Conservation (phyloP, 1,284 basidiomycete species). For the Leccinum pachyderme region DNA sequence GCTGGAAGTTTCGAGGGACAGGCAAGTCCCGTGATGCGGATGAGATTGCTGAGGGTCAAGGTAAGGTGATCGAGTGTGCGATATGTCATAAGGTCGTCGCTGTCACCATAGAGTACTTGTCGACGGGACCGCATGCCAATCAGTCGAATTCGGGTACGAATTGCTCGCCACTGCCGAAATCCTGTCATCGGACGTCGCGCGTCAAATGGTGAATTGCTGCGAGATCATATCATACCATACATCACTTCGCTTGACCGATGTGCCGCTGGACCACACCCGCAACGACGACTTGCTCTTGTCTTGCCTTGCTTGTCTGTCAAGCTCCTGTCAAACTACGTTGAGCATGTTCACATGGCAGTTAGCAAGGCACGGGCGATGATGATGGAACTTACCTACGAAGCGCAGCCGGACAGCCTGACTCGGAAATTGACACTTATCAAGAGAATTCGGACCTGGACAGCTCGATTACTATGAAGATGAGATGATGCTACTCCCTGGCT, state of each 20-base stretch:
- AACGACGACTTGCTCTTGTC: not conserved
- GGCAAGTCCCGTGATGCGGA: not conserved
- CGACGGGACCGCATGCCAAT: slow-evolving; percentile 1
- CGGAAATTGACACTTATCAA: slow-evolving; percentile 5
- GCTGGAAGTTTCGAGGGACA: slow-evolving; percentile 9
- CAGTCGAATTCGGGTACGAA: slow-evolving; percentile 7
- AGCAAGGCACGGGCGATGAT: slow-evolving; percentile 22
- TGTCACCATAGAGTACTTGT: slow-evolving; percentile 8
- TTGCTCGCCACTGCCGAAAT: slow-evolving; percentile 1
- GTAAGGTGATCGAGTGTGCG: not conserved
- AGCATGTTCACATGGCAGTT: slow-evolving; percentile 12
- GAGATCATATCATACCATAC: not conserved
- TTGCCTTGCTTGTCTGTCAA: slow-evolving; percentile 10
- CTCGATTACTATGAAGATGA: slow-evolving; percentile 21
- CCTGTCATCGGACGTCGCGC: not conserved
- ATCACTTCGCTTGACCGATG: not conserved
- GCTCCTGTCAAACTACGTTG: slow-evolving; percentile 9
- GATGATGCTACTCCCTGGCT: slow-evolving; percentile 11
- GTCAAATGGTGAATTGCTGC: not conserved
- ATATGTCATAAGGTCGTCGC: slow-evolving; percentile 4
- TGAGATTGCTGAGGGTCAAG: not conserved
- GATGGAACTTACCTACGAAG: not conserved
- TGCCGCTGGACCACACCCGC: not conserved
- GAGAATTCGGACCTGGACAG: slow-evolving; percentile 8
- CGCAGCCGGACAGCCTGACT: not conserved